A percentile compares a stretch with the other conserved stretches of the same genome.
Evolutionary conservation across 768 basidiomycete species (phyloP).

Genomic region (Leccinum boreale): DNA sequence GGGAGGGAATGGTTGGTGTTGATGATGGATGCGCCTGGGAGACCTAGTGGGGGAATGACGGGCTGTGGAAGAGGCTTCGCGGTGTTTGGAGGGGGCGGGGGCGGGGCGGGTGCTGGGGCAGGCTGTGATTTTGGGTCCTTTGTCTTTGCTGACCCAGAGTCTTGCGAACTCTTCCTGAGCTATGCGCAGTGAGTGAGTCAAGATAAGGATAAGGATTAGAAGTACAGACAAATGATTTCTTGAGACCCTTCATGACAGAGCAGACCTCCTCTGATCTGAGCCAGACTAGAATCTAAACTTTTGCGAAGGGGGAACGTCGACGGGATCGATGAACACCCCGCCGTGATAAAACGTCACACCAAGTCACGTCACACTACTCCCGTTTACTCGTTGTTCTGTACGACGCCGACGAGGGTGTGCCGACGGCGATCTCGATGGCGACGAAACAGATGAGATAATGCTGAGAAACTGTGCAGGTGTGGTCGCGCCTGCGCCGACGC

Average conservation of each 20-base stretch:
- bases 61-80: slow-evolving; percentile 62
- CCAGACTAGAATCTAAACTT: slow-evolving; percentile 1
- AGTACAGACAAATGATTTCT: slow-evolving; percentile 66
- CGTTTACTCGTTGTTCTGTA: neutral
- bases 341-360: slow-evolving; percentile 32
- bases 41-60: slow-evolving; percentile 36
- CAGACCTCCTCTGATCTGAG: slow-evolving; percentile 13
- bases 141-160: slow-evolving; percentile 63
- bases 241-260: slow-evolving; percentile 67
- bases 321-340: slow-evolving; percentile 40
- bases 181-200: slow-evolving; percentile 29
- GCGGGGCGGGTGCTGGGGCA: slow-evolving; percentile 41
- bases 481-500: neutral
- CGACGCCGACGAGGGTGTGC: slow-evolving; percentile 1
- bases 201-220: slow-evolving; percentile 18
- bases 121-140: slow-evolving; percentile 55
- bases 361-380: slow-evolving; percentile 27
- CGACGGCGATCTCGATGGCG: neutral
- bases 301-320: slow-evolving; percentile 7
- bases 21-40: slow-evolving; percentile 35
- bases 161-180: slow-evolving; percentile 70
- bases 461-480: neutral
- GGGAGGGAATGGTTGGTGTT: slow-evolving; percentile 39
- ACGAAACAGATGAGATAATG: neutral
- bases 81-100: slow-evolving; percentile 62